Evolutionary conservation across 768 basidiomycete species (phyloP).

Genomic region (Rickenella mellea): DNA sequence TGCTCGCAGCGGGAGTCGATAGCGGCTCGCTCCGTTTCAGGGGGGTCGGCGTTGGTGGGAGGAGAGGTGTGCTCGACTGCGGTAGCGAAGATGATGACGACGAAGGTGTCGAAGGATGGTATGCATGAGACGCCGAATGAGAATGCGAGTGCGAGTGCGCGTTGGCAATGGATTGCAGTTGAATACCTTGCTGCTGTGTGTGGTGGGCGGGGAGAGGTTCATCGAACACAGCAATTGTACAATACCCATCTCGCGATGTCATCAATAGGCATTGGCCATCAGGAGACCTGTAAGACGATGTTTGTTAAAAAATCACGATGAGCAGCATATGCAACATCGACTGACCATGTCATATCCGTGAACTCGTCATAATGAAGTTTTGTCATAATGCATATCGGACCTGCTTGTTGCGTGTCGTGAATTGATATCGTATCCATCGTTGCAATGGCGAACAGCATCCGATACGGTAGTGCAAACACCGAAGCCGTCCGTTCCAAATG

Average conservation of each 20-base stretch:
- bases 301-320: background rate
- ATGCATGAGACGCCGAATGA: slow-evolving; percentile 24
- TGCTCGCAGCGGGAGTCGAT: slow-evolving; percentile 20
- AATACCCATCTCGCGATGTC: slow-evolving; percentile 93
- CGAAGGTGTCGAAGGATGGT: slow-evolving; percentile 25
- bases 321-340: slow-evolving; percentile 7
- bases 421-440: slow-evolving; percentile 94
- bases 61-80: slow-evolving; percentile 18
- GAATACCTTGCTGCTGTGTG: slow-evolving; percentile 85
- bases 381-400: slow-evolving; percentile 83
- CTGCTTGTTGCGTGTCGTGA: slow-evolving; percentile 94
- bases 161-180: slow-evolving; percentile 85
- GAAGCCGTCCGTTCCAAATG: slow-evolving; percentile 51
- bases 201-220: slow-evolving; percentile 84
- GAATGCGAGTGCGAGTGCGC: slow-evolving; percentile 49
- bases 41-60: slow-evolving; percentile 18
- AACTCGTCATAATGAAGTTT: slow-evolving; percentile 97
- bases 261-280: slow-evolving; percentile 91
- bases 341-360: slow-evolving; percentile 92
- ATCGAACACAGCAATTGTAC: slow-evolving; percentile 90
- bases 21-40: slow-evolving; percentile 28
- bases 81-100: slow-evolving; percentile 18
- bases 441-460: slow-evolving; percentile 91
- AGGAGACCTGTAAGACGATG: slow-evolving; percentile 59
- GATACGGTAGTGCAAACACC: slow-evolving; percentile 83